Conservation (phyloP, 208 protist species). For the Novymonas esmeraldas region DNA sequence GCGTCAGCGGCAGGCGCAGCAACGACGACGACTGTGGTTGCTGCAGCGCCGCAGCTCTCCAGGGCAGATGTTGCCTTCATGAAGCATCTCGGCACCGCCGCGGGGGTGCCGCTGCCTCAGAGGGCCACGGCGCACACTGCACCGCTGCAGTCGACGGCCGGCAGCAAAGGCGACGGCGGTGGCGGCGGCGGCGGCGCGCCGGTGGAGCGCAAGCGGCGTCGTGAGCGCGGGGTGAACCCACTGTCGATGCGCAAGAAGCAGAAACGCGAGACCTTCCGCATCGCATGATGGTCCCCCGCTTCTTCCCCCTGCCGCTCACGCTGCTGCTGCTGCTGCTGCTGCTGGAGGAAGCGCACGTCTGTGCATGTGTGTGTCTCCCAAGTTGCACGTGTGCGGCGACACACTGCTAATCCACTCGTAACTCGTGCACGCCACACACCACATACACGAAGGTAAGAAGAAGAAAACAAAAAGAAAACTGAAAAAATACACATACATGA, state of each 20-base stretch:
- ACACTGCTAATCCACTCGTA: too few species aligned
- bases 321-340: too few species aligned
- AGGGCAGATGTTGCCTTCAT: slow-evolving; percentile 65
- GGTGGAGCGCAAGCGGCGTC: slow-evolving; percentile 21
- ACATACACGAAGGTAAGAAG: neutral
- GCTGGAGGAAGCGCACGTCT: too few species aligned
- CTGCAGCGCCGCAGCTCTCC: slow-evolving; percentile 37
- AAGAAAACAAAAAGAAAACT: neutral
- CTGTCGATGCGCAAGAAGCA: slow-evolving; percentile 85
- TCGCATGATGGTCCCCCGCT: slow-evolving; percentile 12
- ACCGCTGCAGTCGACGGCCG: neutral
- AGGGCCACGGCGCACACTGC: neutral
- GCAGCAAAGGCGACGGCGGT: neutral
- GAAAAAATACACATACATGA: neutral
- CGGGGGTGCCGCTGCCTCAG: slow-evolving; percentile 14
- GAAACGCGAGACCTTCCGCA: slow-evolving; percentile 68
- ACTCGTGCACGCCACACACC: slow-evolving; percentile 5
- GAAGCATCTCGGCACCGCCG: slow-evolving; percentile 35
- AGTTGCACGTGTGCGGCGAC: too few species aligned
- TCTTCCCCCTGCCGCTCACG: neutral
- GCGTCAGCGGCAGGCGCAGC: slow-evolving; percentile 1
- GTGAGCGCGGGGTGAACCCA: slow-evolving; percentile 59
- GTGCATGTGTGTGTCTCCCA: too few species aligned
- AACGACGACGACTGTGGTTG: slow-evolving; percentile 17
- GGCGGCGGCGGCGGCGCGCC: neutral